phyloP scores from a whole-genome alignment of 306 rosid genomes.

The Citrullus amarus region DNA sequence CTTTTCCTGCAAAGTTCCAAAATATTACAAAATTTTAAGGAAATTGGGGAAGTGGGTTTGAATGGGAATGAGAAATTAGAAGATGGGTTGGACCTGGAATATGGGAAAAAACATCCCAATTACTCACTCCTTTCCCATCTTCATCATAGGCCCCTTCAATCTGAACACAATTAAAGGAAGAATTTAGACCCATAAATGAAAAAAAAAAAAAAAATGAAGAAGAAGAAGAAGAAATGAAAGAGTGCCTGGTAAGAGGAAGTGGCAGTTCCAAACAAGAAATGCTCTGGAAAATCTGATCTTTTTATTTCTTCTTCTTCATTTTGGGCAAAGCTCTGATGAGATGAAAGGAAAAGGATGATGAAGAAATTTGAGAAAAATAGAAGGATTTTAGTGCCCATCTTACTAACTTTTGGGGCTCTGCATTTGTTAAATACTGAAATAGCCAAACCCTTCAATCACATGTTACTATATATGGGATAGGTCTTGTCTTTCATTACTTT shows the following conservation, averaged over 20 bases:
- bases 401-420: not conserved
- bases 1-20: conserved; percentile 26
- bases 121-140: conserved; percentile 47
- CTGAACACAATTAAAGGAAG: not conserved
- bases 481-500: no score
- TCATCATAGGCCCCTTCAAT: conserved; percentile 44
- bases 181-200: no score
- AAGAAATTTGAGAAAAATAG: not conserved
- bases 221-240: not conserved
- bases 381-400: not conserved
- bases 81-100: conserved; percentile 26
- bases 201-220: no score
- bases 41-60: not conserved
- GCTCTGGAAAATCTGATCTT: conserved; percentile 33
- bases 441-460: no score
- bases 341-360: conserved; percentile 3
- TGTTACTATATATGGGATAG: no score
- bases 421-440: no score
- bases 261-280: conserved; percentile 45
- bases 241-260: conserved; percentile 53
- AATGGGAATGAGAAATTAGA: not conserved
- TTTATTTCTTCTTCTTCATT: conserved; percentile 11
- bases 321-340: not conserved
- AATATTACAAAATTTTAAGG: not conserved
- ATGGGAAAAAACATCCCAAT: conserved; percentile 50